Evolutionary conservation across 257 asterid genomes (phyloP), one percentile per base, ranked within the genome.

Genomic region (Paulownia fortunei): DNA sequence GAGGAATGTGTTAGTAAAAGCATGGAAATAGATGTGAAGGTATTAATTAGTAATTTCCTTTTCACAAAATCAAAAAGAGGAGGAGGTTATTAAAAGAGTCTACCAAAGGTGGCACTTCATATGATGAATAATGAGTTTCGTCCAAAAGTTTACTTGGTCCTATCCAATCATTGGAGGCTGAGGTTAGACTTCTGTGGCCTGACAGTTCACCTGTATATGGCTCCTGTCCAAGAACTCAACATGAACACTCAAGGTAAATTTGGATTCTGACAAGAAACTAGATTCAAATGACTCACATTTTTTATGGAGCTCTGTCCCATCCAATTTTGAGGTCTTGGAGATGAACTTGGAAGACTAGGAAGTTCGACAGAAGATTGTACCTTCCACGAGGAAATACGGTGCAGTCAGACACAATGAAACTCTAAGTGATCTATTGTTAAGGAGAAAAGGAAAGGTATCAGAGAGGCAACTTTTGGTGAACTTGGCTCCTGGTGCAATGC

Each of bases 211-310:
- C 12, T 15, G 83, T 62, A 37, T 54, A 46, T 21, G 62, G 67
- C 37, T 54, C 80, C 87, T 76, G 63, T 19, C 60, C n/a, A n/a
- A n/a, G n/a, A n/a, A n/a, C n/a, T n/a, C n/a, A n/a, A 79, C 63
- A 79, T 21, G 0, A 30, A 21, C 44, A 23, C 10, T 64, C 34
- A 12, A 63, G 30, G 27, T 23, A 21, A 23, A 26, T 23, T 11
- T 63, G 6, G 32, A 47, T 49, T 49, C 21, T 49, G 64, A 1
- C 10, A 21, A 19, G 61, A n/a, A 7, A 54, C 5, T 30, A 5
- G 26, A 13, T n/a, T 72, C 47, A 30, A 23, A 58, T 37, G 21
- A 59, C 69, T 63, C 69, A 64, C 76, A n/a, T 13, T 69, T 36
- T 74, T 58, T 10, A 32, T 18, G 16, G 68, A 30, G 39, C 41